Percentiles rank a stretch among this genome's conserved stretches.
These are phyloP conservation scores for Arthrobotrys musiformis DNA, from an alignment of 2,329 filamentous ascomycete species.

Conservation along the genomic window DNA sequence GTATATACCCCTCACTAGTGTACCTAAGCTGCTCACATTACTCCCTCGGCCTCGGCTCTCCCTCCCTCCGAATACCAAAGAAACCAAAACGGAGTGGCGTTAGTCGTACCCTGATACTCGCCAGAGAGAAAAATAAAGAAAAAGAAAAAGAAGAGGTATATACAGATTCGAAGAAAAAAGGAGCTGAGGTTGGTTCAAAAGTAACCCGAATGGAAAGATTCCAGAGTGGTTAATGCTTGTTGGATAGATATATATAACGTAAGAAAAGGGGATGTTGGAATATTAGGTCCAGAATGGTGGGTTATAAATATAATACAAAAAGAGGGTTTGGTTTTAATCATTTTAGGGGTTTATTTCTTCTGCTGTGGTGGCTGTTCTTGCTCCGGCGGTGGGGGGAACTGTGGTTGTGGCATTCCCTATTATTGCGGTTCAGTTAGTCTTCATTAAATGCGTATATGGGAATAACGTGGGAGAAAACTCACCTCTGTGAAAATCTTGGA, in stretches of 20 bases:
- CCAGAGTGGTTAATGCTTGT: no score
- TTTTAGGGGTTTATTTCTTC: conserved; percentile 36
- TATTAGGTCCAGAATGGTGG: neutral
- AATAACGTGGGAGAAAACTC: neutral
- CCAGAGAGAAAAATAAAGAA: neutral
- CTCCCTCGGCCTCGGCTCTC: no score
- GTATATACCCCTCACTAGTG: no score
- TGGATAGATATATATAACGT: no score
- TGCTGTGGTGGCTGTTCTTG: conserved; percentile 29
- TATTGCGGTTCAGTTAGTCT: conserved; percentile 11
- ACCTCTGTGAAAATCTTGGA: conserved; percentile 60
- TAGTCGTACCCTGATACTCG: neutral
- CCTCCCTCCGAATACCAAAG: no score
- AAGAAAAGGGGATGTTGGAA: neutral
- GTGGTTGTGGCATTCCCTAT: conserved; percentile 51
- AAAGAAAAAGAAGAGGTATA: neutral
- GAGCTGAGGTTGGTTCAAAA: neutral
- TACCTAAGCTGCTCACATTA: no score
- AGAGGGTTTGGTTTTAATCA: neutral
- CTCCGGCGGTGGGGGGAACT: conserved; percentile 30
- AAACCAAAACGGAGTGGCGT: neutral
- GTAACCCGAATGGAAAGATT: no score
- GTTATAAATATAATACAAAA: conserved; percentile 48
- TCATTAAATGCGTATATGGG: neutral
- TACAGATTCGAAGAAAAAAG: neutral